Evolutionary conservation across 2,329 filamentous ascomycete species (phyloP).

Genomic region (Penicillium sp.): DNA sequence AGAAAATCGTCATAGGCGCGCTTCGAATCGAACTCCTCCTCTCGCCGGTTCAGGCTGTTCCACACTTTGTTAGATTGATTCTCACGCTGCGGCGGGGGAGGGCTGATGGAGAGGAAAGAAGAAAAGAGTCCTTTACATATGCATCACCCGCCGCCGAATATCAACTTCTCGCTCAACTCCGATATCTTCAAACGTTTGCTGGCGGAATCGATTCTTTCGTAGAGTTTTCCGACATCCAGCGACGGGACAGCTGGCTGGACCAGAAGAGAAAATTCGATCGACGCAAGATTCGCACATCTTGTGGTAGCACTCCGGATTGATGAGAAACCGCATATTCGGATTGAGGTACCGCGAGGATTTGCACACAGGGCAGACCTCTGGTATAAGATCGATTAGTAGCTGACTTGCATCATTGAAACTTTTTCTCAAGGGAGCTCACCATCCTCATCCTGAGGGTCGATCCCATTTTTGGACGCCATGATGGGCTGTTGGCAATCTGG

Average conservation of each 20-base stretch:
- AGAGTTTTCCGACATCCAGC: constrained; percentile 82
- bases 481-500: constrained; percentile 1
- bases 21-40: constrained; percentile 85
- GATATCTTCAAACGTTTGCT: constrained; percentile 85
- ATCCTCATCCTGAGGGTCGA: constrained; percentile 38
- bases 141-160: constrained; percentile 71
- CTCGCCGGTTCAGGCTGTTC: constrained; percentile 73
- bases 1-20: constrained; percentile 89
- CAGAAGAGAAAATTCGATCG: constrained; percentile 84
- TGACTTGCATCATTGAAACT: no score
- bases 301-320: constrained; percentile 98
- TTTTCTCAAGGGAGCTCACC: constrained; percentile 22
- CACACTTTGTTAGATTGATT: constrained; percentile 4
- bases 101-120: not conserved
- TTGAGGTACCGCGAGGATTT: constrained; percentile 96
- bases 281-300: constrained; percentile 97
- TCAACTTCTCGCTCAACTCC: constrained; percentile 88
- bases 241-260: constrained; percentile 87
- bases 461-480: constrained; percentile 26
- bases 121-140: constrained; percentile 37
- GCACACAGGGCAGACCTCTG: constrained; percentile 92
- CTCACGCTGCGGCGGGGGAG: not conserved
- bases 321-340: constrained; percentile 85
- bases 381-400: constrained; percentile 6
- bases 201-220: constrained; percentile 74